phyloP scores from a whole-genome alignment of 2,329 filamentous ascomycete genomes.

The Mycocentrospora acerina region DNA sequence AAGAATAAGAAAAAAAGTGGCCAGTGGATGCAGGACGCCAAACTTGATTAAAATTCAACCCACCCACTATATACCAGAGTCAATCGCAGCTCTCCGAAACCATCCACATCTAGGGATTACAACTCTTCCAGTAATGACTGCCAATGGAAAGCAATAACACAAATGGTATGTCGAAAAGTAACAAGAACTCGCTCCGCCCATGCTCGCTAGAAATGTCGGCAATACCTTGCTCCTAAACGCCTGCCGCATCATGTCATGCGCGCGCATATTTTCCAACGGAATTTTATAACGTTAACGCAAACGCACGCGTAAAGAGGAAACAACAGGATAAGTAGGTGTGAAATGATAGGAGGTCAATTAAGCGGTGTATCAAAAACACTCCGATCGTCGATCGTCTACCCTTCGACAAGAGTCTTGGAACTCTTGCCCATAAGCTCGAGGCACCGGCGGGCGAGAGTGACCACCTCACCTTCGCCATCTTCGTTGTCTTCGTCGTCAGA shows the following conservation, averaged over 20 bases:
- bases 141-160: constrained; percentile 18
- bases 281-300: constrained; percentile 22
- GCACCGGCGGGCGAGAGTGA: constrained; percentile 85
- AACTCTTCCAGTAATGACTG: constrained; percentile 1
- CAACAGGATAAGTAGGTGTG: constrained; percentile 22
- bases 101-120: no score
- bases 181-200: constrained; percentile 39
- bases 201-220: constrained; percentile 43
- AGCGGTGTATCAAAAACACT: constrained; percentile 24
- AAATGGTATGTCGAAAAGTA: constrained; percentile 36
- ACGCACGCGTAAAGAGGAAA: constrained; percentile 28
- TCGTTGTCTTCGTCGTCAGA: constrained; percentile 84
- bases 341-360: constrained; percentile 20
- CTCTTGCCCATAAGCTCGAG: constrained; percentile 80
- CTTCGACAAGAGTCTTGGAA: constrained; percentile 80
- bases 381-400: constrained; percentile 49
- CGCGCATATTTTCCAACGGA: constrained; percentile 18
- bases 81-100: neutral
- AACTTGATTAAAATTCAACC: no score
- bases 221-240: constrained; percentile 35
- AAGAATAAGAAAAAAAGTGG: no score
- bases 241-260: constrained; percentile 23
- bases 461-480: constrained; percentile 89
- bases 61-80: no score
- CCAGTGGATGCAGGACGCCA: no score